These are phyloP conservation scores for Leucosporidium creatinivorum DNA, from an alignment of 768 basidiomycete genomes.

Conservation along the genomic window DNA sequence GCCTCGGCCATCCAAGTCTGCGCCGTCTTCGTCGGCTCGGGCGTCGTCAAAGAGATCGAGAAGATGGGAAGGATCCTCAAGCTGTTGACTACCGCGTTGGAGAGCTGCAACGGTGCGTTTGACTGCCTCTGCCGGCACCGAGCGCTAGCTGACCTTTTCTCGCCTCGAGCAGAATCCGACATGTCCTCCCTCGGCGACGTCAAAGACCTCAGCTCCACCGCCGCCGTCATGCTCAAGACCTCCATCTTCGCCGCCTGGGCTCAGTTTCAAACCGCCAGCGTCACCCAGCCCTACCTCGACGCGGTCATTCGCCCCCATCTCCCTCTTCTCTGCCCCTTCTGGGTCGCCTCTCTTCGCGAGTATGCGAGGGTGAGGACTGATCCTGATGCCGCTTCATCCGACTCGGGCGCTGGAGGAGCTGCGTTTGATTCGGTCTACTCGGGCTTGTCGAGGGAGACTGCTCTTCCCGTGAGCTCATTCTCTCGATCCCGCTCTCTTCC, in stretches of 20 bases:
- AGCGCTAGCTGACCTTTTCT: neutral
- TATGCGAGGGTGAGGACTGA: constrained; percentile 86
- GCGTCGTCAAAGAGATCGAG: constrained; percentile 78
- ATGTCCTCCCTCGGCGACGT: constrained; percentile 80
- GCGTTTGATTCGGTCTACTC: constrained; percentile 75
- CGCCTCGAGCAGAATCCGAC: constrained; percentile 56
- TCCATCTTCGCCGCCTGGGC: constrained; percentile 94
- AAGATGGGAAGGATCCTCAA: constrained; percentile 93
- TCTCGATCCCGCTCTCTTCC: neutral
- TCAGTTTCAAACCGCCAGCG: constrained; percentile 71
- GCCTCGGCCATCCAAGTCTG: constrained; percentile 88
- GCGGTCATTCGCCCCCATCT: constrained; percentile 77
- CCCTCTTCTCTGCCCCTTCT: constrained; percentile 64
- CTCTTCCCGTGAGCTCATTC: constrained; percentile 68
- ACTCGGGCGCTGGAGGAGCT: constrained; percentile 60
- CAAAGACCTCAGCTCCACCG: constrained; percentile 81
- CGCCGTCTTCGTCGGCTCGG: constrained; percentile 89
- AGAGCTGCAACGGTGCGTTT: constrained; percentile 75
- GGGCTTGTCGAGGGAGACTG: constrained; percentile 79
- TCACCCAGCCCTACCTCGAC: constrained; percentile 64
- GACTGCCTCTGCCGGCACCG: neutral
- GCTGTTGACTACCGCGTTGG: constrained; percentile 74
- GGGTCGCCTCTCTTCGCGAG: constrained; percentile 82
- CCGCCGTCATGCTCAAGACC: constrained; percentile 86
- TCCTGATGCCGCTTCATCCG: constrained; percentile 56